A percentile compares a stretch with the other conserved stretches of the same genome.
Evolutionary conservation across 768 basidiomycete species (phyloP).

Genomic region (Aureoboletus auriporus): DNA sequence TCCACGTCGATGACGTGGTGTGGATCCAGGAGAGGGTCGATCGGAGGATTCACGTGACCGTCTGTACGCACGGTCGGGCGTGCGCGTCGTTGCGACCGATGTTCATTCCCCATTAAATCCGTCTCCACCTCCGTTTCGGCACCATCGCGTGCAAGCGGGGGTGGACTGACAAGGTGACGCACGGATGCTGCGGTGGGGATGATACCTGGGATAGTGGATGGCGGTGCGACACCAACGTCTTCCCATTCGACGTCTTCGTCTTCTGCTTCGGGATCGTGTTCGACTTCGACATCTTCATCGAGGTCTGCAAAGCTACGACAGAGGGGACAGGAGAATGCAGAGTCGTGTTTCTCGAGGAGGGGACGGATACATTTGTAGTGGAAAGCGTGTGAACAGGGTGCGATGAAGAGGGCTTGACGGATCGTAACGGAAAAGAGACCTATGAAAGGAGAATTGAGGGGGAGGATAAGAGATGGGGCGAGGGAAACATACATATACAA

Average conservation of each 20-base stretch:
- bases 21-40: constrained; percentile 1
- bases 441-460: constrained; percentile 16
- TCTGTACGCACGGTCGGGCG: constrained; percentile 26
- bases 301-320: constrained; percentile 94
- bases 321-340: constrained; percentile 91
- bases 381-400: constrained; percentile 94
- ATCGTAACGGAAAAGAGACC: constrained; percentile 86
- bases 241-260: constrained; percentile 27
- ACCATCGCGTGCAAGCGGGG: constrained; percentile 24
- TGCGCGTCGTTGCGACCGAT: constrained; percentile 10
- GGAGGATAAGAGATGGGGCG: background rate
- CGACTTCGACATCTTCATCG: constrained; percentile 90
- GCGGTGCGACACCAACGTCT: constrained; percentile 2
- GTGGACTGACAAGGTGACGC: constrained; percentile 20
- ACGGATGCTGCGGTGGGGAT: background rate
- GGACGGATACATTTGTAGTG: constrained; percentile 98
- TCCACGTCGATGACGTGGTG: constrained; percentile 17
- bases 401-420: constrained; percentile 94
- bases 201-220: background rate
- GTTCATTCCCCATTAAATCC: constrained; percentile 15
- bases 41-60: constrained; percentile 15
- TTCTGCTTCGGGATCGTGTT: constrained; percentile 34
- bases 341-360: constrained; percentile 81
- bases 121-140: constrained; percentile 33
- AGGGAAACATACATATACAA: constrained; percentile 74